Base-by-base conservation (phyloP, 495 filamentous ascomycete species). In the Paragyromitra xinjiangensis region DNA sequence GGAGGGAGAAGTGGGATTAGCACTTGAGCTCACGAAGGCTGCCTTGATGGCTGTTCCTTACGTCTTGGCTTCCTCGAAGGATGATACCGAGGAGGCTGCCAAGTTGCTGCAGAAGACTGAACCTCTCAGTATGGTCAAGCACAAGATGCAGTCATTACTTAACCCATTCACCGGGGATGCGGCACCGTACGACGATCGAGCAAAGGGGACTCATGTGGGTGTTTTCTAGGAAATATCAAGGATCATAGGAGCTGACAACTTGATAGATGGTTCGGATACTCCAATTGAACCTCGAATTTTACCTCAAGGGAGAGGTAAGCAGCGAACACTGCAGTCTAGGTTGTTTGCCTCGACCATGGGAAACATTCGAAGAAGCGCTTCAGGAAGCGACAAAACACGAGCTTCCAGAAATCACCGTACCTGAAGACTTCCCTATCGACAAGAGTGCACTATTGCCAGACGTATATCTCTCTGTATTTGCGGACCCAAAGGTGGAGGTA, bases 21-120 rank as follows among this genome's bases (percentile, higher is more conserved):
- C 94, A 1, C 87, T 99, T 42, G 95, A 98, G 84, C 88, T 99
- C 56, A 93, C 97, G 82, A 98, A 98, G 84, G 93, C 98, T 77
- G 96, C 98, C 69, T 88, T 98, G 50, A 89, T 97, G 51, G 95
- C 94, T 0, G 91, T 98, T 71, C 95, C 95, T 6, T 99, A 98
- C 83, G 86, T 95, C 48, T 90, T 98, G 86, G 89, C 91, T 51
- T 90, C 92, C 1, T 88, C 91, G 12, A 88, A 87, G 6, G 85
- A 87, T 50, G 88, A 87, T 26, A 88, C 92, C 77, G 86, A 89
- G 48, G 90, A 92, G 77, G 94, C 94, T 12, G 84, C 85, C 0
- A 88, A 90, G 22, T 85, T 98, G n/a, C 88, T 99, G 78, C 91
- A 94, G 55, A 97, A 94, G 84, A 97, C 96, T 7, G 93, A 94